Evolutionary conservation across 768 basidiomycete genomes (phyloP).

Genomic region (Pleurotus cornucopiae): DNA sequence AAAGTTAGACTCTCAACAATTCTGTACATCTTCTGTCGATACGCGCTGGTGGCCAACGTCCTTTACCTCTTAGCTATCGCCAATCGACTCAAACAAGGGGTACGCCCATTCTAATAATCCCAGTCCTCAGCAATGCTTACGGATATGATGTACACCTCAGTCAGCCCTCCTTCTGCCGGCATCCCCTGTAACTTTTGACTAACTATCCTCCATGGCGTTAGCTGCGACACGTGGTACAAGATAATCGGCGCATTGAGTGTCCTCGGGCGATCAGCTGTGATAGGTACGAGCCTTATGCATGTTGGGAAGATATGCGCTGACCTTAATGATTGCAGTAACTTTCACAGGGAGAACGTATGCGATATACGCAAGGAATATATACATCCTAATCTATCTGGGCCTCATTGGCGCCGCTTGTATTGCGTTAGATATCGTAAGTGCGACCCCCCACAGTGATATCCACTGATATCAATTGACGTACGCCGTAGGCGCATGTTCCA

Average conservation of each 20-base stretch:
- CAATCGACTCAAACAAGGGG: slow-evolving; percentile 15
- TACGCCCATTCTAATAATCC: background rate
- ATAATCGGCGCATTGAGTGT: slow-evolving; percentile 25
- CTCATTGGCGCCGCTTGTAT: slow-evolving; percentile 17
- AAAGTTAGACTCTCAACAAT: slow-evolving; percentile 22
- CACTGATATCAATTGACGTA: background rate
- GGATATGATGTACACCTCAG: no score
- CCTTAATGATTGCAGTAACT: background rate
- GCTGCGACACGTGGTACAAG: slow-evolving; percentile 24
- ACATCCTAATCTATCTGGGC: slow-evolving; percentile 18
- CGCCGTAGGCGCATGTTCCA: slow-evolving; percentile 18
- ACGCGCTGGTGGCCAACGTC: slow-evolving; percentile 28
- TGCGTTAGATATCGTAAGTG: slow-evolving; percentile 20
- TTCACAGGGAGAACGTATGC: slow-evolving; percentile 19
- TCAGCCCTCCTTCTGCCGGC: no score
- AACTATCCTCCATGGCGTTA: background rate
- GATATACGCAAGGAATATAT: slow-evolving; percentile 17
- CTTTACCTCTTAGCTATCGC: slow-evolving; percentile 26
- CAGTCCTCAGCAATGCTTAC: no score
- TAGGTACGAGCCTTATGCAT: slow-evolving; percentile 12
- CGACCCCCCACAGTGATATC: background rate
- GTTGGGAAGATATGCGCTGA: background rate
- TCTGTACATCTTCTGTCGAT: slow-evolving; percentile 29
- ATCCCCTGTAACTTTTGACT: no score
- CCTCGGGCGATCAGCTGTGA: slow-evolving; percentile 22